These are phyloP conservation scores for Ophioceras dolichostomum DNA, from an alignment of 2,329 filamentous ascomycete species.

Conservation along the genomic window DNA sequence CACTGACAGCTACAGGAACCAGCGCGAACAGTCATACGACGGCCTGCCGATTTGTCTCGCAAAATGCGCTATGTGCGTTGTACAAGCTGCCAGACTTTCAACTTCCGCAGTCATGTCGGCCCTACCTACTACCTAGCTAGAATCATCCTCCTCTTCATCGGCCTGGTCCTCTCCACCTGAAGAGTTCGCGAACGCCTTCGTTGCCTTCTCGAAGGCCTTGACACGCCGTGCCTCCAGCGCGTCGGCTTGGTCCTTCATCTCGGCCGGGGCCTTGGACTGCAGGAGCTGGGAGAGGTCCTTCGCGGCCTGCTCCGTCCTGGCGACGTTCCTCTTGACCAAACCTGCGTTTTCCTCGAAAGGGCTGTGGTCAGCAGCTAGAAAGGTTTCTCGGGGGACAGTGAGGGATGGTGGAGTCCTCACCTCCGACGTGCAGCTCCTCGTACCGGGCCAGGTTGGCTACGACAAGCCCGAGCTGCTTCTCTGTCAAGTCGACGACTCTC, in stretches of 20 bases:
- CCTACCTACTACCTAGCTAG: slow-evolving; percentile 7
- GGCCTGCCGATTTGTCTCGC: too few species aligned
- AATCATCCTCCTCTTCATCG: slow-evolving; percentile 12
- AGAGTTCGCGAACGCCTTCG: slow-evolving; percentile 8
- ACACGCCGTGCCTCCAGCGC: slow-evolving; percentile 9
- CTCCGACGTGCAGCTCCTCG: slow-evolving; percentile 6
- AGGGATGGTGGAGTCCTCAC: background rate
- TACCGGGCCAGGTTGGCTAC: slow-evolving; percentile 9
- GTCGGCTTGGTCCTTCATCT: slow-evolving; percentile 9
- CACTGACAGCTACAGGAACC: too few species aligned
- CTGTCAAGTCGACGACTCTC: slow-evolving; percentile 11
- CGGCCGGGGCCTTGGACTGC: slow-evolving; percentile 9
- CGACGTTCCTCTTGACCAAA: slow-evolving; percentile 12
- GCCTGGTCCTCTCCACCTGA: slow-evolving; percentile 10
- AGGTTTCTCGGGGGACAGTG: too few species aligned
- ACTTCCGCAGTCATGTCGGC: background rate
- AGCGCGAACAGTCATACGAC: too few species aligned
- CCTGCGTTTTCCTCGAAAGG: slow-evolving; percentile 3
- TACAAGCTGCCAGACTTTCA: too few species aligned
- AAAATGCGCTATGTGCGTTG: too few species aligned
- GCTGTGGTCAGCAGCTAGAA: too few species aligned
- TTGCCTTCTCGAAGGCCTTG: slow-evolving; percentile 9
- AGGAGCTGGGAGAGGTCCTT: slow-evolving; percentile 9
- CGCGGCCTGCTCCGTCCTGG: slow-evolving; percentile 8
- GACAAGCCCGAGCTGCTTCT: slow-evolving; percentile 11